Evolutionary conservation across 495 filamentous ascomycete genomes (phyloP), one percentile per base, ranked within the genome.

Genomic region (Sabuloglossum arenarium): DNA sequence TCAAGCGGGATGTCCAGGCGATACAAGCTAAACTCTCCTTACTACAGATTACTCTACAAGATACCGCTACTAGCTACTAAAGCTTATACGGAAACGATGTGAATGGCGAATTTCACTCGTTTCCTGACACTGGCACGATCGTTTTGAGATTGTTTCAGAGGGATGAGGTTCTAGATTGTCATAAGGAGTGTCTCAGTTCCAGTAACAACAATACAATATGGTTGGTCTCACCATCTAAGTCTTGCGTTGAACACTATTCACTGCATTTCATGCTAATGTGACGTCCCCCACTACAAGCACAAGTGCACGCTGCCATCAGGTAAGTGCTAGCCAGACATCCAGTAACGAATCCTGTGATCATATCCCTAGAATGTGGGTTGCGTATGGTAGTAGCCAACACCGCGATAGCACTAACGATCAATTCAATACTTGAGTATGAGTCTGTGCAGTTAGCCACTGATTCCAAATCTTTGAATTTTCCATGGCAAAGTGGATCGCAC

Each of bases 1-100:
- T 34, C n/a, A 2, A 14, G 12, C n/a, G n/a, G 43, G 23, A 32
- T 27, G 29, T 1, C 16, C 1, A 32, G 0, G 6, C 39, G 9
- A 23, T 16, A 24, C 10, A 56, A 63, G 67, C 61, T 61, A 51
- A 59, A 37, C 21, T 11, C 1, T 14, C 3, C 21, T 51, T 14
- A 53, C 34, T 57, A 14, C 61, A 73, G 86, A 88, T 67, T 91
- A 89, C 65, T 88, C 84, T 50, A 91, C 86, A 0, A 74, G 86
- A 61, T 86, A 91, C 66, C 78, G 84, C 52, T 91, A 91, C 65
- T 89, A 69, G 55, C 12, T 28, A n/a, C 5, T 12, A 19, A 14
- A 30, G n/a, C 5, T 12, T 14, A 39, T 27, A 14, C 25, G 47
- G 47, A 29, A 28, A 49, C 6, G 6, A 16, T 37, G 5, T n/a